These are phyloP conservation scores for Ceratobasidium theobromae DNA, from an alignment of 1,284 basidiomycete species.

Conservation along the genomic window DNA sequence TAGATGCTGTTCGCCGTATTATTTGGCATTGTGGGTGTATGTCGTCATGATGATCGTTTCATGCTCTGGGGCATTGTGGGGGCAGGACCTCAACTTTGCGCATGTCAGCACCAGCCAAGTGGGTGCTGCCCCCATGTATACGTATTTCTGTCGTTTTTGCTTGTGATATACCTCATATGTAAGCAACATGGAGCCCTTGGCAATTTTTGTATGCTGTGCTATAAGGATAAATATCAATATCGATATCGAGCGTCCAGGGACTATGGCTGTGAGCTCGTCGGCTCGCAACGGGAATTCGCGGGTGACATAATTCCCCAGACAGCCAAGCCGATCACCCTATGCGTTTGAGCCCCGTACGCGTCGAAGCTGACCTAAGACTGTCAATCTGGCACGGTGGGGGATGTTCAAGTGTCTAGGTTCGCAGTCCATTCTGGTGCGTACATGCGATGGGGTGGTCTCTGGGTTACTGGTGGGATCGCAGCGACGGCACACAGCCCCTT, in stretches of 20 bases:
- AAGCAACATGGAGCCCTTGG: background rate
- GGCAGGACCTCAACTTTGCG: background rate
- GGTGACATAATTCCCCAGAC: background rate
- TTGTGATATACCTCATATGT: constrained; percentile 3
- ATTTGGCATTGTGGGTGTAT: background rate
- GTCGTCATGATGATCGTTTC: background rate
- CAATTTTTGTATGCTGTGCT: no score
- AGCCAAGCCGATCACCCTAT: background rate
- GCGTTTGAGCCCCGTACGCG: background rate
- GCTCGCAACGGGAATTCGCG: background rate
- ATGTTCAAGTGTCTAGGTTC: background rate
- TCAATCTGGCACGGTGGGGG: background rate
- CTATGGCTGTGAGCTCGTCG: no score
- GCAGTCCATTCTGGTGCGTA: no score
- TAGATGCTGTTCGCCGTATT: background rate
- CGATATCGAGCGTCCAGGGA: no score
- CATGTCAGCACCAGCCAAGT: background rate
- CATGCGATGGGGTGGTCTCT: no score
- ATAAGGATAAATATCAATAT: no score
- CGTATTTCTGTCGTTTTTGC: background rate
- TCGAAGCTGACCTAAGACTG: background rate
- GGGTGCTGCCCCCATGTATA: background rate
- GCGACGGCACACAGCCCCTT: no score
- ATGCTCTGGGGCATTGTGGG: background rate
- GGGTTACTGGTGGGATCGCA: no score